Percentiles rank a stretch among this genome's conserved stretches.
phyloP scores from a whole-genome alignment of 2,329 filamentous ascomycete species.

The Hypoxylon sp. region DNA sequence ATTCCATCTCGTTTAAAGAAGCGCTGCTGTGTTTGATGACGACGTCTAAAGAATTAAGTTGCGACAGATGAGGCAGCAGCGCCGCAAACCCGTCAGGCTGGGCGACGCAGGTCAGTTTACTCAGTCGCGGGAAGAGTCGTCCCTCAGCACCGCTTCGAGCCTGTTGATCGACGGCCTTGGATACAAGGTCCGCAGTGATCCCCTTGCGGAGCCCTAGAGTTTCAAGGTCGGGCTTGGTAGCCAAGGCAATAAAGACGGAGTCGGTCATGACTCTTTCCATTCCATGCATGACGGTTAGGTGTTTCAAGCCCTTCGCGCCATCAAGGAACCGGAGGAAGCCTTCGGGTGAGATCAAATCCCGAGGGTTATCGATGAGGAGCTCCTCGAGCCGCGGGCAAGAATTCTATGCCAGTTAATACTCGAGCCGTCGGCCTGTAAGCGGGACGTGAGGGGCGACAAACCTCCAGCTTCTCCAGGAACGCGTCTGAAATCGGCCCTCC shows the following conservation, averaged over 20 bases:
- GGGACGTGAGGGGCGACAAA: background rate
- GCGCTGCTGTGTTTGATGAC: background rate
- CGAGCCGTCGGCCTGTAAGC: background rate
- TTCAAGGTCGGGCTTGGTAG: constrained; percentile 9
- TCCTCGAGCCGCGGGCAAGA: constrained; percentile 26
- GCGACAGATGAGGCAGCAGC: constrained; percentile 16
- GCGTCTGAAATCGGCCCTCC: constrained; percentile 20
- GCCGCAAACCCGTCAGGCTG: background rate
- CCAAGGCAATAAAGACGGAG: constrained; percentile 19
- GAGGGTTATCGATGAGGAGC: constrained; percentile 24
- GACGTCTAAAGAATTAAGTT: constrained; percentile 7
- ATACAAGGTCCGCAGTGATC: constrained; percentile 6
- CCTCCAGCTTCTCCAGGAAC: constrained; percentile 16
- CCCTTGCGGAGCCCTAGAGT: constrained; percentile 1
- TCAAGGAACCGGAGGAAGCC: constrained; percentile 14
- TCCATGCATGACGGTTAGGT: constrained; percentile 3
- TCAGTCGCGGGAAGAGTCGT: constrained; percentile 6
- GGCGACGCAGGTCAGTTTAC: background rate
- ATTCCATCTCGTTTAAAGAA: background rate
- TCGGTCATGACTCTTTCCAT: constrained; percentile 2
- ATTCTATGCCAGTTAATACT: background rate
- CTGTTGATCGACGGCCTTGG: background rate
- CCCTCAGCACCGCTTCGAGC: background rate
- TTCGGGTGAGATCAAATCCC: constrained; percentile 3
- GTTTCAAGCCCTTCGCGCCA: constrained; percentile 9